Evolutionary conservation across 208 protist species (phyloP).

Genomic region (Leishmania amazonensis): DNA sequence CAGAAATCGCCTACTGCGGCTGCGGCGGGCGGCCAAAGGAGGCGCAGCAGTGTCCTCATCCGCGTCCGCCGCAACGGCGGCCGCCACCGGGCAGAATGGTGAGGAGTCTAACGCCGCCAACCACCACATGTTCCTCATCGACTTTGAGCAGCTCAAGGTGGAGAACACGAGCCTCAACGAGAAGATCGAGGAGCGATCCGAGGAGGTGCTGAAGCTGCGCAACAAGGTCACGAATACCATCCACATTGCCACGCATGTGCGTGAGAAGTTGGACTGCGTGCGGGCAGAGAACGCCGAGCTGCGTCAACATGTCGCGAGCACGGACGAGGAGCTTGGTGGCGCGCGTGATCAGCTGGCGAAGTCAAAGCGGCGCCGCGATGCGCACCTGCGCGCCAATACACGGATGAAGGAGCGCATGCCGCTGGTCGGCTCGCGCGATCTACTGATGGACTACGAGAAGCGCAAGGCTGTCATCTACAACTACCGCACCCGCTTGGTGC

Average conservation of each 20-base stretch:
- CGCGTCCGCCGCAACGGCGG: not conserved
- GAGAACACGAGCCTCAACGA: conserved; percentile 99
- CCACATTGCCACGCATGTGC: conserved; percentile 97
- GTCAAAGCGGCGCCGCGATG: conserved; percentile 92
- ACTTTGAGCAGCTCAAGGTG: conserved; percentile 99
- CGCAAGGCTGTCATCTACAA: conserved; percentile 82
- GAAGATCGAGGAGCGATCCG: conserved; percentile 98
- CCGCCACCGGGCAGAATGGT: not conserved
- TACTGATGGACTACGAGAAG: conserved; percentile 95
- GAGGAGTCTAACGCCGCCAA: conserved; percentile 76
- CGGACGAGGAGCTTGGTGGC: conserved; percentile 88
- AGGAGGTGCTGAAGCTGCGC: conserved; percentile 96
- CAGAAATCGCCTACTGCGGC: conserved; percentile 73
- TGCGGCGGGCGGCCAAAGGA: conserved; percentile 50
- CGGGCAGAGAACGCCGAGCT: conserved; percentile 91
- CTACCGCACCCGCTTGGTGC: conserved; percentile 73
- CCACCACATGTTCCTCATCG: conserved; percentile 97
- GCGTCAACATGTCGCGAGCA: conserved; percentile 81
- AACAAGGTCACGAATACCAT: conserved; percentile 96
- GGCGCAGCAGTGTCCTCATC: conserved; percentile 1
- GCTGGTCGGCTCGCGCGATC: conserved; percentile 93
- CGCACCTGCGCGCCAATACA: conserved; percentile 81
- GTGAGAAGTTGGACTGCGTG: conserved; percentile 98
- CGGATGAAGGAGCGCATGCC: conserved; percentile 93
- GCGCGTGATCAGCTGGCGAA: conserved; percentile 90